Conservation (phyloP, 192 early-diverging fungal species). For the Phlyctochytrium arcticum region DNA sequence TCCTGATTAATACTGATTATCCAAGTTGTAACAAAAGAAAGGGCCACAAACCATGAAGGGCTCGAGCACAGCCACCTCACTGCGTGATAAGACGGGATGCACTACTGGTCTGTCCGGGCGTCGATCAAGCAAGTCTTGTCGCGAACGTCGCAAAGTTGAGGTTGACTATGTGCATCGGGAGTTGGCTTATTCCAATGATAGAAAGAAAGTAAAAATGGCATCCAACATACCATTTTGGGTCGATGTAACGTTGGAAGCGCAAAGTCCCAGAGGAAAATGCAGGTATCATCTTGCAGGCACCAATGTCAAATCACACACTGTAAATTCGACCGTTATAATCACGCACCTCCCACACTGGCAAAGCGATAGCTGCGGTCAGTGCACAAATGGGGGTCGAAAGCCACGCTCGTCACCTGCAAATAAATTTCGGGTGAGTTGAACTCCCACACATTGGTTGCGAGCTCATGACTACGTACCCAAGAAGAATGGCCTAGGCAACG, state of each 20-base stretch:
- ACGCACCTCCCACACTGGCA: conserved; percentile 68
- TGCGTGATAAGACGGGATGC: conserved; percentile 37
- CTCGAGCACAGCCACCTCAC: conserved; percentile 65
- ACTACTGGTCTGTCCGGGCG: conserved; percentile 18
- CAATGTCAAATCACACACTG: not conserved
- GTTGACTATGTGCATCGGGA: not conserved
- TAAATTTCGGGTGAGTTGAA: no score
- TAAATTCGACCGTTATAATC: not conserved
- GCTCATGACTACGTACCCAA: conserved; percentile 69
- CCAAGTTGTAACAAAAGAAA: conserved; percentile 14
- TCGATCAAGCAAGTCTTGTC: conserved; percentile 10
- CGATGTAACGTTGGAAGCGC: conserved; percentile 69
- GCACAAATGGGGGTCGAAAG: conserved; percentile 80
- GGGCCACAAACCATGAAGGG: conserved; percentile 53
- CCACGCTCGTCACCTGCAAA: conserved; percentile 53
- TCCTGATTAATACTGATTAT: conserved; percentile 56
- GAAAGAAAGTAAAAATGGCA: not conserved
- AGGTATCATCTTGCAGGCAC: conserved; percentile 64
- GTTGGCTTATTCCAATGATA: not conserved
- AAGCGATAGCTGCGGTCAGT: conserved; percentile 80
- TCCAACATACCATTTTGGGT: conserved; percentile 51
- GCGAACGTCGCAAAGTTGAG: not conserved
- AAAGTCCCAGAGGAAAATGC: conserved; percentile 92
- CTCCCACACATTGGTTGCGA: no score
- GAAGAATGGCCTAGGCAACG: conserved; percentile 89